phyloP scores from a whole-genome alignment of 2,329 filamentous ascomycete genomes.

The Rhexocercosporidium sp. region DNA sequence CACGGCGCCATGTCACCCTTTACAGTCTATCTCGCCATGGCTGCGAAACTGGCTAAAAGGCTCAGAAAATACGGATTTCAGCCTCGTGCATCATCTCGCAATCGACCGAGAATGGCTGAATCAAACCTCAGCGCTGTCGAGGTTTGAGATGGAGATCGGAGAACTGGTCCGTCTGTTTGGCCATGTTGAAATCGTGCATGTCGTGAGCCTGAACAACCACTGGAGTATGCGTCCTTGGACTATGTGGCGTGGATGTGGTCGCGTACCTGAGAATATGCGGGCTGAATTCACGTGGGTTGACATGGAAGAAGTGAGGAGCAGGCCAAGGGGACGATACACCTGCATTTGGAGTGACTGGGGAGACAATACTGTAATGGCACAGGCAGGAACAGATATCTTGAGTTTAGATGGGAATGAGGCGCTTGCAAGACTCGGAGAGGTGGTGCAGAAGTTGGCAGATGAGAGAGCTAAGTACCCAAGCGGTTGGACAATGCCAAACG shows the following conservation, averaged over 20 bases:
- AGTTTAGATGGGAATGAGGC: background rate
- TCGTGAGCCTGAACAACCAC: background rate
- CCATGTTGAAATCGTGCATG: background rate
- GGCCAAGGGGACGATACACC: background rate
- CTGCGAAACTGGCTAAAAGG: background rate
- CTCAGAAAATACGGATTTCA: background rate
- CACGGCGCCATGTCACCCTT: background rate
- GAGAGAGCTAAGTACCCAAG: background rate
- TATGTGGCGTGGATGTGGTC: background rate
- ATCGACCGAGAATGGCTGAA: background rate
- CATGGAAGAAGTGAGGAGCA: background rate
- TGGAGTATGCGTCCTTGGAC: background rate
- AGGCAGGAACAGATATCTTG: background rate
- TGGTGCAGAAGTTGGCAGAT: background rate
- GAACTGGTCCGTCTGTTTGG: background rate
- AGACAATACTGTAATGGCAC: background rate
- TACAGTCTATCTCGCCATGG: background rate
- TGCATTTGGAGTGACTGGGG: background rate
- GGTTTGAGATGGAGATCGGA: background rate
- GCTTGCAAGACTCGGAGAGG: background rate
- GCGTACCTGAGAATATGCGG: background rate
- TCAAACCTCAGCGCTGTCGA: background rate
- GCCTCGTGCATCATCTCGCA: background rate
- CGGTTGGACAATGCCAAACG: background rate
- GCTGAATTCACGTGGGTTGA: constrained; percentile 1